These are phyloP conservation scores for Cyberlindnera veronae DNA, from an alignment of 805 yeast species.

Conservation along the genomic window DNA sequence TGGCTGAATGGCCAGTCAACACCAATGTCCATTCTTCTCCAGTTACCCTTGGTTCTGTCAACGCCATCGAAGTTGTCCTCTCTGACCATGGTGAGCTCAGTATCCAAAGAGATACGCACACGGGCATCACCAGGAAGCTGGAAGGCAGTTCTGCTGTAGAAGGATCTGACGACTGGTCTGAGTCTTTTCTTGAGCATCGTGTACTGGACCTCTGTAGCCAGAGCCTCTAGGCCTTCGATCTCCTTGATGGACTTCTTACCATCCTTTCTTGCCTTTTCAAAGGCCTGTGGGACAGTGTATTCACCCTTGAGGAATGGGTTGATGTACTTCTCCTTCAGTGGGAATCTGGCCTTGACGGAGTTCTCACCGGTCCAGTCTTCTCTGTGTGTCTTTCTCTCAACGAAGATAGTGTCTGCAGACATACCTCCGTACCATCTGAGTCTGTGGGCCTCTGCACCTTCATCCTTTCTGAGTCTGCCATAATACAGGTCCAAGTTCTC, in stretches of 20 bases:
- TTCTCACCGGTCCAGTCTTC: conserved; percentile 99
- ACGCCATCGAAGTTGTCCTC: conserved; percentile 95
- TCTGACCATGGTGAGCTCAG: conserved; percentile 95
- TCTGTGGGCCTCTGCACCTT: conserved; percentile 98
- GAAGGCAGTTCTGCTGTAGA: conserved; percentile 97
- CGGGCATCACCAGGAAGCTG: conserved; percentile 99
- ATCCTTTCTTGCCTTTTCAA: conserved; percentile 88
- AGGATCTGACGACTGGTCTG: conserved; percentile 93
- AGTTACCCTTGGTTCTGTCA: conserved; percentile 86
- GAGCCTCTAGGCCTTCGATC: conserved; percentile 85
- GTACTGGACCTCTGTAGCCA: conserved; percentile 92
- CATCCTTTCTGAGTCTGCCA: conserved; percentile 92
- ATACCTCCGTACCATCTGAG: conserved; percentile 99
- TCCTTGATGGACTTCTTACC: conserved; percentile 86
- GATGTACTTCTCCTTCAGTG: conserved; percentile 85
- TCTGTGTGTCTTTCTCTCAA: conserved; percentile 96
- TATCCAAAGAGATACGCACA: conserved; percentile 96
- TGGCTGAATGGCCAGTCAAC: conserved; percentile 94
- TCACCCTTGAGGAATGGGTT: conserved; percentile 81
- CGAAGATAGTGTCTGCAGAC: conserved; percentile 87
- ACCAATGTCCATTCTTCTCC: conserved; percentile 99
- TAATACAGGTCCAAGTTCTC: conserved; percentile 84
- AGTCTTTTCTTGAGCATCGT: conserved; percentile 76
- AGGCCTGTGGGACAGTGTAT: conserved; percentile 83
- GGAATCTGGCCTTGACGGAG: conserved; percentile 96